Conservation (phyloP, 768 basidiomycete species). For the Suillus plorans region DNA sequence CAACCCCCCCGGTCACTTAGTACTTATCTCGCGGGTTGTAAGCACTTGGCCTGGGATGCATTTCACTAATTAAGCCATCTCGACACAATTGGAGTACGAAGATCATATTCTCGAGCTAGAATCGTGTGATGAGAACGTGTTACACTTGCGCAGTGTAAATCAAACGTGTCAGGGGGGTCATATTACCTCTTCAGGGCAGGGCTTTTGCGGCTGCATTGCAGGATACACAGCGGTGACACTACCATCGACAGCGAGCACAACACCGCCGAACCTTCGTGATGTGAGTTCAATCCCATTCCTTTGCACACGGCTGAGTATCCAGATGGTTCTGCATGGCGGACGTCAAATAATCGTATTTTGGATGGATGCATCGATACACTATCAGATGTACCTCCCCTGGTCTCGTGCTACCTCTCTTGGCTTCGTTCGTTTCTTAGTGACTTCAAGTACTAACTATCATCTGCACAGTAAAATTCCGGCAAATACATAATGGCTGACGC, state of each 20-base stretch:
- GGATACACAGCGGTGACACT: conserved; percentile 10
- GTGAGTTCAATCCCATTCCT: conserved; percentile 31
- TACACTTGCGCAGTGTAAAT: conserved; percentile 18
- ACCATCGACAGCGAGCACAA: conserved; percentile 18
- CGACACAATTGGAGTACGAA: background rate
- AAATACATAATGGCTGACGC: conserved; percentile 76
- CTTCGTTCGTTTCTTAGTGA: background rate
- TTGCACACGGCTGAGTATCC: background rate
- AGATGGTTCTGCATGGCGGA: background rate
- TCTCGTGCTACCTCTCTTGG: background rate
- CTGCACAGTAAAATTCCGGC: conserved; percentile 22
- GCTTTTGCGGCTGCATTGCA: background rate
- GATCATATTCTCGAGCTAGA: background rate
- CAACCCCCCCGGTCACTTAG: background rate
- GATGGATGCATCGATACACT: conserved; percentile 50
- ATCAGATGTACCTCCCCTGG: conserved; percentile 39
- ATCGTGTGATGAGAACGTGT: conserved; percentile 6
- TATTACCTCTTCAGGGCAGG: conserved; percentile 28
- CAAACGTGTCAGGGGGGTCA: conserved; percentile 12
- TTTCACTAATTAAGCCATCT: background rate
- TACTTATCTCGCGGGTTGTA: background rate
- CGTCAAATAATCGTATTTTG: background rate
- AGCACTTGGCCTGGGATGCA: background rate
- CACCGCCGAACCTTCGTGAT: conserved; percentile 30
- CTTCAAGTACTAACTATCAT: conserved; percentile 25